Evolutionary conservation across 139 green algal genomes (phyloP).

Genomic region (Tetraselmis chui): DNA sequence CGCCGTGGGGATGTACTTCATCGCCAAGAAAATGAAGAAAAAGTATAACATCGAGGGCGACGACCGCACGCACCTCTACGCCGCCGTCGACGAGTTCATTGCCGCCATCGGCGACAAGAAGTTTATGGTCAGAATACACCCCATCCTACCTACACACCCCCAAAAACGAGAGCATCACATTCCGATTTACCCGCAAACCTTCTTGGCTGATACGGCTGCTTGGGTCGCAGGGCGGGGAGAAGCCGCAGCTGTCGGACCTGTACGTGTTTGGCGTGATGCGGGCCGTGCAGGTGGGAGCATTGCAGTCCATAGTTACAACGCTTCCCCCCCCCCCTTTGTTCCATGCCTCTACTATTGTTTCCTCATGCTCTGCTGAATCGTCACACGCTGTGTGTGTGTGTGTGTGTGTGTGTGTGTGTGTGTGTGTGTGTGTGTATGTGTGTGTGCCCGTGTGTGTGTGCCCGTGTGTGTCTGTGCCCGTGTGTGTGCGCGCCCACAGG

Average conservation of each 20-base stretch:
- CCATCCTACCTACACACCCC: too few species aligned
- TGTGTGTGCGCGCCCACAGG: neutral
- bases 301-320: too few species aligned
- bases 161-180: too few species aligned
- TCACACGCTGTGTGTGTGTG: too few species aligned
- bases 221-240: conserved; percentile 35
- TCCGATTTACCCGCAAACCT: neutral
- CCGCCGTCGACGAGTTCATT: conserved; percentile 33
- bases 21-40: neutral
- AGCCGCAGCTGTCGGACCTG: conserved; percentile 86
- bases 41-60: conserved; percentile 5
- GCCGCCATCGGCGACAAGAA: conserved; percentile 26
- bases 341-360: too few species aligned
- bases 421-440: too few species aligned
- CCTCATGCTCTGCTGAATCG: too few species aligned
- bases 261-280: conserved; percentile 84
- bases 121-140: conserved; percentile 35
- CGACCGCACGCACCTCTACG: conserved; percentile 6
- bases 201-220: neutral
- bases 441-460: too few species aligned
- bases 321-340: too few species aligned
- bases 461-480: too few species aligned
- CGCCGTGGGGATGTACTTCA: conserved; percentile 10
- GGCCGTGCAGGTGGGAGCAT: conserved; percentile 45
- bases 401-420: too few species aligned